Evolutionary conservation across 495 filamentous ascomycete genomes (phyloP), one percentile per base, ranked within the genome.

Genomic region (Neurospora hispaniola): DNA sequence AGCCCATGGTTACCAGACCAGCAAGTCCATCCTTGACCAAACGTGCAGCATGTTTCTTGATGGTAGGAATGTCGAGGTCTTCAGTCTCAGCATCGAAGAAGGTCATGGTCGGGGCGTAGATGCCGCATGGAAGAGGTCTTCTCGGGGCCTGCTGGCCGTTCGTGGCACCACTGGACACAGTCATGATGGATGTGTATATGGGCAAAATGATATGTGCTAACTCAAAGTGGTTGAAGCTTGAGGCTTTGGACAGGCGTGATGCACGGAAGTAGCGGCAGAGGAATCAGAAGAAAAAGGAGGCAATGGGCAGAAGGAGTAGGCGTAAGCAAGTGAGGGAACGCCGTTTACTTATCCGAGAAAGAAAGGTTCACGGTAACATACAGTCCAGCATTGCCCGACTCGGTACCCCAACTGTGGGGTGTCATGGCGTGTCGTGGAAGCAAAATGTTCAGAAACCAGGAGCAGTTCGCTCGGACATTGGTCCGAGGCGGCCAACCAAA

Each of bases 31-130:
- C 92, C 82, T 89, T 85, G 31, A 91, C 93, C n/a, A 96, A 88
- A 54, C 93, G 92, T 69, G 92, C 89, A 41, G 91, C 91, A 77
- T 96, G 93, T 70, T 86, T 89, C 79, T 90, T 92, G 83, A 95
- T 91, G 72, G 90, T 87, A 6, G 90, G 86, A 75, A 93, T 87
- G 78, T 97, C 93, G 77, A 97, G 87, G 20, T 96, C 90, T 81
- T 97, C 93, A 66, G 91, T 94, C 42, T 88, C 84, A 16, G 90
- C 86, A 78, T 94, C 86, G 84, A 97, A 96, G 83, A 97, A 96
- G 74, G 93, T 96, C 89, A 94, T 93, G 41, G 92, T 95, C 23
- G 94, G 94, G 73, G 92, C 91, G 81, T 96, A 96, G 79, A 94
- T 94, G 78, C 94, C 94, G 75, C 90, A 90, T 16, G 91, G 92